Evolutionary conservation across 2,329 filamentous ascomycete genomes (phyloP).

Genomic region (Pseudogymnoascus sp.): DNA sequence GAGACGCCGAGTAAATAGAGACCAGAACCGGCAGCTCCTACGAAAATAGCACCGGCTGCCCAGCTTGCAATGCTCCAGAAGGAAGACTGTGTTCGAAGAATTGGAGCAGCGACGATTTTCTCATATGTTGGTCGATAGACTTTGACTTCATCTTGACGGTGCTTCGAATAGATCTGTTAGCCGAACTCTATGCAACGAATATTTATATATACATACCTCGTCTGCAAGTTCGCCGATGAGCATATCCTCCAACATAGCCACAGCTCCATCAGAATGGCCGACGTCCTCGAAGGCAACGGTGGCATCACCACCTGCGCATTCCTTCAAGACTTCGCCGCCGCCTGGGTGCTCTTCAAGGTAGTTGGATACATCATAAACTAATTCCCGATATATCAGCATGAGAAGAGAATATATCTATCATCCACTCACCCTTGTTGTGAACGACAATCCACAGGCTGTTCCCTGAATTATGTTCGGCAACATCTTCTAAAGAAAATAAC

Average conservation of each 20-base stretch:
- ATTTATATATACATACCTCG: constrained; percentile 33
- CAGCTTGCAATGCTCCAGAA: background rate
- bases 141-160: constrained; percentile 7
- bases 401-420: background rate
- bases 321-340: constrained; percentile 68
- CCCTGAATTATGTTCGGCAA: constrained; percentile 41
- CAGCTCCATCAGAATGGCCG: constrained; percentile 70
- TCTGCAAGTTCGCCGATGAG: constrained; percentile 49
- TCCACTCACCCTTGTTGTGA: constrained; percentile 41
- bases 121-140: constrained; percentile 8
- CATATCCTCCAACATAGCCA: constrained; percentile 54
- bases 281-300: constrained; percentile 77
- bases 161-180: background rate
- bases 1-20: background rate
- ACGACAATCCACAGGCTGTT: constrained; percentile 47
- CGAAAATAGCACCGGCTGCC: background rate
- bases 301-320: constrained; percentile 69
- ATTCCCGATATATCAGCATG: background rate
- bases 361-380: constrained; percentile 50
- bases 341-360: constrained; percentile 57
- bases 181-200: constrained; percentile 5
- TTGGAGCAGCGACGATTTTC: background rate
- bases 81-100: background rate
- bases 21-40: constrained; percentile 2
- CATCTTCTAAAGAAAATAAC: constrained; percentile 29